Evolutionary conservation across 73 alveolate genomes (phyloP).

Genomic region (Paramecium primaurelia): DNA sequence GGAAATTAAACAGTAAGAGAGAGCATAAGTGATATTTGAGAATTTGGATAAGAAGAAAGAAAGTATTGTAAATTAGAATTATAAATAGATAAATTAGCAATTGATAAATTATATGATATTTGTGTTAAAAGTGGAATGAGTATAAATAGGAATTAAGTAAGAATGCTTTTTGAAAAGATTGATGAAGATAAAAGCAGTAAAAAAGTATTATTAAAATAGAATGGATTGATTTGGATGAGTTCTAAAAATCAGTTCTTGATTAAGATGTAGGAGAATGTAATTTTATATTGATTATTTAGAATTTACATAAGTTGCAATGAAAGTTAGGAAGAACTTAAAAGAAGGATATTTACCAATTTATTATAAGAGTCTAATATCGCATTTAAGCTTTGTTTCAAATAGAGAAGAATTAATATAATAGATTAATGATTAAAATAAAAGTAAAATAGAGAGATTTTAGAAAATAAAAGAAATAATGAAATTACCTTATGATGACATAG

Average conservation of each 20-base stretch:
- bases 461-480: background rate
- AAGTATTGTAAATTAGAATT: background rate
- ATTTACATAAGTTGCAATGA: conserved; percentile 15
- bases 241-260: conserved; percentile 11
- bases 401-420: background rate
- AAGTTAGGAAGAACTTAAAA: background rate
- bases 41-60: conserved; percentile 14
- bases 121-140: conserved; percentile 10
- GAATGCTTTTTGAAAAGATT: background rate
- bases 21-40: conserved; percentile 17
- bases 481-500: background rate
- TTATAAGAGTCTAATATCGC: background rate
- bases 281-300: background rate
- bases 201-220: background rate
- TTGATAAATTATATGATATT: background rate
- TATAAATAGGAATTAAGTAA: background rate
- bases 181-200: conserved; percentile 15
- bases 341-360: background rate
- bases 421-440: background rate
- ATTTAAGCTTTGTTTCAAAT: background rate
- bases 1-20: background rate
- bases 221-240: background rate
- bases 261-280: background rate
- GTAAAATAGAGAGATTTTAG: background rate
- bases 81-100: background rate